Conservation (phyloP, 257 asterid genomes). For the Nicotiana paniculata region DNA sequence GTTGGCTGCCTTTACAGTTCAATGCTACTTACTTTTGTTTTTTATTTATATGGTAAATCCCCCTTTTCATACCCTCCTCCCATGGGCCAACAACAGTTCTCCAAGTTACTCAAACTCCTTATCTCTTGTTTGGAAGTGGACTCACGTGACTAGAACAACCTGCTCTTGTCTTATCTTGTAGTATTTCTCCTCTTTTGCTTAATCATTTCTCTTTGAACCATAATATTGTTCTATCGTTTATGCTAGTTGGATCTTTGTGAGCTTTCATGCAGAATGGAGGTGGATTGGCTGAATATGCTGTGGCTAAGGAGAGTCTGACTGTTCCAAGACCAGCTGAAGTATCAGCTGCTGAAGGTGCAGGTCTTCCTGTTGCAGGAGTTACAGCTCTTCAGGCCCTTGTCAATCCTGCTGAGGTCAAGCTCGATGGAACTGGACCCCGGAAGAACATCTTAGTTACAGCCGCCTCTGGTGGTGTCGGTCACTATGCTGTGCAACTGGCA, state of each 20-base stretch:
- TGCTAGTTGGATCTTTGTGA: neutral
- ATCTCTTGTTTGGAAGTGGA: neutral
- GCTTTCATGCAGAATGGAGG: conserved; percentile 42
- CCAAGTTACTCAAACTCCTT: neutral
- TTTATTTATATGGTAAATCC: neutral
- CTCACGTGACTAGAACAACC: neutral
- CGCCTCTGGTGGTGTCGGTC: conserved; percentile 80
- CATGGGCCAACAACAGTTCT: neutral
- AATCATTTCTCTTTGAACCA: neutral
- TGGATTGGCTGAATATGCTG: conserved; percentile 58
- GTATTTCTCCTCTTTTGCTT: neutral
- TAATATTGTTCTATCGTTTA: neutral
- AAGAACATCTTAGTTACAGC: conserved; percentile 63
- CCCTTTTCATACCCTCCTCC: neutral
- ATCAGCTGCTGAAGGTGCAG: conserved; percentile 51
- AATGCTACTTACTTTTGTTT: neutral
- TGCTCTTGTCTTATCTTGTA: neutral
- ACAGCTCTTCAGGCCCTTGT: conserved; percentile 52
- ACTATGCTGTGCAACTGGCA: conserved; percentile 64
- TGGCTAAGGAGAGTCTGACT: conserved; percentile 45
- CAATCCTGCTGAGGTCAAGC: conserved; percentile 31
- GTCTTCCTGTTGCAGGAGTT: conserved; percentile 56
- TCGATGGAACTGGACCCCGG: conserved; percentile 30
- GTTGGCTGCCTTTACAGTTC: neutral
- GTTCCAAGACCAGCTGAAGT: conserved; percentile 43